Evolutionary conservation across 2,329 filamentous ascomycete genomes (phyloP).

Genomic region (Talaromyces sp.): DNA sequence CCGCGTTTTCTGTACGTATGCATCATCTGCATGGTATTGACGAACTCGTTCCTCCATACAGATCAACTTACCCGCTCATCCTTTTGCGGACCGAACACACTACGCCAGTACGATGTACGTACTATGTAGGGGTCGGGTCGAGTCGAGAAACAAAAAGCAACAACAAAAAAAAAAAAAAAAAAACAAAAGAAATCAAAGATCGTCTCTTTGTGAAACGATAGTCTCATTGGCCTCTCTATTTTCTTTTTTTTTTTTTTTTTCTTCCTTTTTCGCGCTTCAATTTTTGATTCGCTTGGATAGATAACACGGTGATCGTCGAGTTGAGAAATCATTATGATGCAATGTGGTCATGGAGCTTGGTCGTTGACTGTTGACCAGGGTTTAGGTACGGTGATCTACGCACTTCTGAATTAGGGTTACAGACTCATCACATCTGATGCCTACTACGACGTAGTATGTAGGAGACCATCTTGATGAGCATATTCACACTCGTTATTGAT

Average conservation of each 20-base stretch:
- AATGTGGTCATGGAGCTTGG: not conserved
- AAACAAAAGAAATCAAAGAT: slow-evolving; percentile 4
- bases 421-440: not conserved
- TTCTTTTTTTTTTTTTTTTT: not conserved
- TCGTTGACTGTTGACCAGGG: not conserved
- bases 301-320: not conserved
- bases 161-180: not conserved
- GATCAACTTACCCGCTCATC: too few species aligned
- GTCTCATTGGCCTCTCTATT: not conserved
- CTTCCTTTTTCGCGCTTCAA: too few species aligned
- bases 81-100: too few species aligned
- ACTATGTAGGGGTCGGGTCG: too few species aligned
- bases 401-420: not conserved
- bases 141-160: too few species aligned
- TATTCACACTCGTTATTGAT: not conserved
- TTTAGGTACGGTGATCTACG: not conserved
- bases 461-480: not conserved
- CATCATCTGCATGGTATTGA: not conserved
- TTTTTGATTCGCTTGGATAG: slow-evolving; percentile 1
- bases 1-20: slow-evolving; percentile 3
- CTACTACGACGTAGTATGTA: too few species aligned
- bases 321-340: not conserved
- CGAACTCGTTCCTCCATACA: not conserved
- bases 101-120: too few species aligned
- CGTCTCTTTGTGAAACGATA: slow-evolving; percentile 10